Evolutionary conservation across 306 rosid species (phyloP), one percentile per base, ranked within the genome.

Genomic region (Quercus cerris): DNA sequence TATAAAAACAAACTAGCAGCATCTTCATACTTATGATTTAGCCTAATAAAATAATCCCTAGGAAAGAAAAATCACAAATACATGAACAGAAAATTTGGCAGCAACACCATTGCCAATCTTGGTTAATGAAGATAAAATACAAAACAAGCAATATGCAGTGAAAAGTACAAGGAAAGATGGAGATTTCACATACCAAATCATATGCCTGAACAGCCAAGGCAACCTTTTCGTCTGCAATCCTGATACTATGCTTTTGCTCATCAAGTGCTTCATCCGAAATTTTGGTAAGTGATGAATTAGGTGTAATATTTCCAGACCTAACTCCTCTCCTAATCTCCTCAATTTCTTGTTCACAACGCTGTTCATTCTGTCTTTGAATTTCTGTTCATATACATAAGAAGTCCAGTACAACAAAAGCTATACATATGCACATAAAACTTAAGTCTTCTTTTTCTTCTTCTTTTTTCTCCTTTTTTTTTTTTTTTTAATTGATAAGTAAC

Each of bases 191-290:
- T 93, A 95, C 99, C 98, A 95, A 77, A 90, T 95, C 98, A 80
- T 95, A 95, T 68, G 98, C 97, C 83, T 92, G 97, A 80, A 88
- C 92, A 57, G 94, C 99, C 88, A 95, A 87, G 68, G 91, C 80
- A 51, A 95, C 97, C 81, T 95, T 95, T 85, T 95, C 98, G 76
- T 95, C 97, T 44, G 97, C 93, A 84, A 95, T 89, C 86, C 97
- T 87, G 76, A 93, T 83, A 85, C 98, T 93, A 80, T 95, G 99
- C 84, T 93, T 95, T 82, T 95, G 99, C 84, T 95, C 98, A 85
- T 95, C 99, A 84, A 93, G 94, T 46, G 97, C 97, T 78, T 93
- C 99, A 81, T 94, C 94, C 15, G 93, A 94, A 87, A 92, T 92
- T 84, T 94, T 82, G 72, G 82, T 80, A 81, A 86, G 91, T 19